Conservation (phyloP, 1,284 basidiomycete species). For the Irpex sp. region DNA sequence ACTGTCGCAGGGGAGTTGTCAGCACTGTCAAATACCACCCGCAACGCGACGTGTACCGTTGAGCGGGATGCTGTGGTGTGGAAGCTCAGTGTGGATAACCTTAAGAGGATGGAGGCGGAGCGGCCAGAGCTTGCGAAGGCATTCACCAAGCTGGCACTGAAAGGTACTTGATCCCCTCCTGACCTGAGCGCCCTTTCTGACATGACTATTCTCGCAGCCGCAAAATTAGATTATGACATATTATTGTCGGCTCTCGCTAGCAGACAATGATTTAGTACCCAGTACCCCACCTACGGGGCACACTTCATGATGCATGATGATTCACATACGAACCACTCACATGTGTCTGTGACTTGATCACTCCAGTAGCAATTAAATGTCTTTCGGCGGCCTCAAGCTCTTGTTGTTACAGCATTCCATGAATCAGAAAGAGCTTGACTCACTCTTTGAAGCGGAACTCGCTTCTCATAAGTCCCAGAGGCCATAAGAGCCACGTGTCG, state of each 20-base stretch:
- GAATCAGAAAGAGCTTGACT: background rate
- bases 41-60: slow-evolving; percentile 85
- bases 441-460: background rate
- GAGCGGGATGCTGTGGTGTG: slow-evolving; percentile 79
- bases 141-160: slow-evolving; percentile 75
- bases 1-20: slow-evolving; percentile 88
- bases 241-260: slow-evolving; percentile 71
- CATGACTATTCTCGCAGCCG: slow-evolving; percentile 42
- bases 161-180: slow-evolving; percentile 49
- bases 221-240: slow-evolving; percentile 78
- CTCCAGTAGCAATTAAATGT: background rate
- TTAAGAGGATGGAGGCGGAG: slow-evolving; percentile 62
- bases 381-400: background rate
- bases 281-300: too few relatives aligned
- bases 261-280: slow-evolving; percentile 37
- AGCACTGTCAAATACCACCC: slow-evolving; percentile 67
- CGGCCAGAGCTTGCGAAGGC: slow-evolving; percentile 60
- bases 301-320: too few relatives aligned
- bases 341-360: background rate
- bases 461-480: too few relatives aligned
- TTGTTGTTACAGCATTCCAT: background rate
- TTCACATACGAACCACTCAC: background rate
- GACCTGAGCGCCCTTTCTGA: background rate
- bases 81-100: slow-evolving; percentile 61
- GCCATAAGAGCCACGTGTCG: background rate